phyloP scores from a whole-genome alignment of 306 rosid genomes.

The Canavalia gladiata region DNA sequence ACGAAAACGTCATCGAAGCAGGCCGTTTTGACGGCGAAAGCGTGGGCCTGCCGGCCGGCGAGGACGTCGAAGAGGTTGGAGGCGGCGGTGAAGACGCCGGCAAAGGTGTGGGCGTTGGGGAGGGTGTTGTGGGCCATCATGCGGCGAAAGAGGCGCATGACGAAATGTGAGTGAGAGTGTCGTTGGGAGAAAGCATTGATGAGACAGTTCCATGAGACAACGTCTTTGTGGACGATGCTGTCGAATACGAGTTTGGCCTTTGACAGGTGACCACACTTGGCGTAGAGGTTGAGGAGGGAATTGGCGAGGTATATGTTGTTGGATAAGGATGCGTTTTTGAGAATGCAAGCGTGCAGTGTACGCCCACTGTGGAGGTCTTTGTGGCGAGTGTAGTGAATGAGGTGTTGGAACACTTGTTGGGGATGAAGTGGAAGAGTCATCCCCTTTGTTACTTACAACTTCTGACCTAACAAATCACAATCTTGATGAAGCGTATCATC shows the following conservation, averaged over 20 bases:
- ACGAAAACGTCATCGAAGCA: conserved; percentile 73
- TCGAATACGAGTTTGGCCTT: conserved; percentile 66
- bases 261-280: conserved; percentile 59
- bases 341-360: conserved; percentile 66
- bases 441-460: background rate
- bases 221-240: conserved; percentile 56
- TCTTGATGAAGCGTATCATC: too few relatives aligned
- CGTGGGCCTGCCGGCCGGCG: conserved; percentile 63
- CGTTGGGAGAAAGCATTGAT: conserved; percentile 77
- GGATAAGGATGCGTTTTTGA: conserved; percentile 52
- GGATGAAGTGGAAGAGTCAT: conserved; percentile 40
- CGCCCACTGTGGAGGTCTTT: conserved; percentile 57
- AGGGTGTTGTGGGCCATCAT: conserved; percentile 61
- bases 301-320: conserved; percentile 57
- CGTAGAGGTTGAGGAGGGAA: conserved; percentile 67
- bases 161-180: conserved; percentile 42
- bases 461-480: too few relatives aligned
- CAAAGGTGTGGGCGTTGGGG: conserved; percentile 76
- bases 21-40: conserved; percentile 62
- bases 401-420: conserved; percentile 11
- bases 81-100: conserved; percentile 72
- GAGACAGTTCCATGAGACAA: conserved; percentile 82
- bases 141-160: conserved; percentile 64
- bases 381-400: conserved; percentile 49
- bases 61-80: conserved; percentile 47